Evolutionary conservation across 805 yeast species (phyloP).

Genomic region (Clavispora asparagi): DNA sequence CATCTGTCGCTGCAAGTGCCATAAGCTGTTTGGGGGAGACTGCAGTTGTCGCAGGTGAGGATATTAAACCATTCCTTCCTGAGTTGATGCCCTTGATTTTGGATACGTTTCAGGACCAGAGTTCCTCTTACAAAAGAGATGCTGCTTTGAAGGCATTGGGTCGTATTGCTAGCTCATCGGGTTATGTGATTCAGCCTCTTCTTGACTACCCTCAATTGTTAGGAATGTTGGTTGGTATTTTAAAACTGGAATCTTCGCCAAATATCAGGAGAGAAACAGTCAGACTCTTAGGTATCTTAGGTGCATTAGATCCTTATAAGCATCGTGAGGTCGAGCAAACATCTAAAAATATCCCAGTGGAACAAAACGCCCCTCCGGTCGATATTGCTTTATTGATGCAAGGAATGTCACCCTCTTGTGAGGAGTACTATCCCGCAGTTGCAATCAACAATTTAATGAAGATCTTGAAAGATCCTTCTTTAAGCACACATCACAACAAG

Average conservation of each 20-base stretch:
- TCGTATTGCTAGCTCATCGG: constrained; percentile 83
- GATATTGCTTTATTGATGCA: constrained; percentile 89
- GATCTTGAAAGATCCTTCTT: constrained; percentile 77
- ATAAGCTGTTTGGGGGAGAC: constrained; percentile 86
- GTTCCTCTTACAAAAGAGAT: constrained; percentile 80
- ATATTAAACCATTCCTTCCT: constrained; percentile 63
- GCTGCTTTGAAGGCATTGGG: constrained; percentile 87
- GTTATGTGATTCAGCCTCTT: constrained; percentile 91
- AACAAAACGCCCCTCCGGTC: constrained; percentile 83
- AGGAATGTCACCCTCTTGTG: constrained; percentile 88
- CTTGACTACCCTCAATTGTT: constrained; percentile 86
- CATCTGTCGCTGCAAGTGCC: constrained; percentile 83
- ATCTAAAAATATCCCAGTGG: constrained; percentile 51
- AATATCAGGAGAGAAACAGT: constrained; percentile 83
- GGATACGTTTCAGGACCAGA: constrained; percentile 87
- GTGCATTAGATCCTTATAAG: constrained; percentile 95
- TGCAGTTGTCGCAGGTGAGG: constrained; percentile 84
- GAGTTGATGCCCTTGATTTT: constrained; percentile 82
- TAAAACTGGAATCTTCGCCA: constrained; percentile 74
- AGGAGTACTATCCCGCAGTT: constrained; percentile 93
- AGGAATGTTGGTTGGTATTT: constrained; percentile 73
- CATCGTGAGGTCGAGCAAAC: constrained; percentile 85
- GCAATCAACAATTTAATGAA: constrained; percentile 82
- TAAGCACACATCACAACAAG: constrained; percentile 81
- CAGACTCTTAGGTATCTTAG: constrained; percentile 82